Conservation (phyloP, 768 basidiomycete species). For the Leccinum obscurum region DNA sequence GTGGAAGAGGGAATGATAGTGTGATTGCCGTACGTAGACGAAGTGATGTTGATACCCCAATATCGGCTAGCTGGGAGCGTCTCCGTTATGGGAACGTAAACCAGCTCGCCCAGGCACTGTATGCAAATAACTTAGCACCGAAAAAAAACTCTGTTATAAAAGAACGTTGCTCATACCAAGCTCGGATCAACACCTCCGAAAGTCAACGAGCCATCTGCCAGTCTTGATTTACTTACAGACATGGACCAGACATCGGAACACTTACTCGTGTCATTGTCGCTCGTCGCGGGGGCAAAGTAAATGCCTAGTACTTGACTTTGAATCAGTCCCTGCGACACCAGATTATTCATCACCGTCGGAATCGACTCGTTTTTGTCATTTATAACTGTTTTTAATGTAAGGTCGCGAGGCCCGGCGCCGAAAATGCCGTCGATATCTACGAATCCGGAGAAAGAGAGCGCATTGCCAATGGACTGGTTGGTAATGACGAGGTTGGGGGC, state of each 20-base stretch:
- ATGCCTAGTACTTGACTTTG: constrained; percentile 13
- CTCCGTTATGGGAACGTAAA: background rate
- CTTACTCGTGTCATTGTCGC: background rate
- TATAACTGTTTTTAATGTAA: constrained; percentile 7
- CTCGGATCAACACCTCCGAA: background rate
- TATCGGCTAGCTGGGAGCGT: too few species aligned
- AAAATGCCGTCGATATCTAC: constrained; percentile 27
- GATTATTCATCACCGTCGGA: constrained; percentile 26
- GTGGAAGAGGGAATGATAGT: constrained; percentile 13
- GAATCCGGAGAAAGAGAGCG: constrained; percentile 15
- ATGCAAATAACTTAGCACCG: background rate
- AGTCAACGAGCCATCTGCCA: background rate
- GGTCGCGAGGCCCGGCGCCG: constrained; percentile 22
- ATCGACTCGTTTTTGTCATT: constrained; percentile 6
- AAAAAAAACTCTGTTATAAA: background rate
- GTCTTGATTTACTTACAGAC: background rate
- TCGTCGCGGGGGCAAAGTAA: background rate
- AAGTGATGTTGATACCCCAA: too few species aligned
- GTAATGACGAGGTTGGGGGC: constrained; percentile 24
- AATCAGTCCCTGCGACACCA: constrained; percentile 17
- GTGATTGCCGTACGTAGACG: constrained; percentile 10
- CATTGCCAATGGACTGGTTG: constrained; percentile 32
- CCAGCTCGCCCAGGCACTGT: constrained; percentile 25
- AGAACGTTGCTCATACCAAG: background rate
- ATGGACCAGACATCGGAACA: background rate